Evolutionary conservation across 805 yeast species (phyloP), one percentile per base, ranked within the genome.

Genomic region (Sugiyamaella boreocaroliniensis): DNA sequence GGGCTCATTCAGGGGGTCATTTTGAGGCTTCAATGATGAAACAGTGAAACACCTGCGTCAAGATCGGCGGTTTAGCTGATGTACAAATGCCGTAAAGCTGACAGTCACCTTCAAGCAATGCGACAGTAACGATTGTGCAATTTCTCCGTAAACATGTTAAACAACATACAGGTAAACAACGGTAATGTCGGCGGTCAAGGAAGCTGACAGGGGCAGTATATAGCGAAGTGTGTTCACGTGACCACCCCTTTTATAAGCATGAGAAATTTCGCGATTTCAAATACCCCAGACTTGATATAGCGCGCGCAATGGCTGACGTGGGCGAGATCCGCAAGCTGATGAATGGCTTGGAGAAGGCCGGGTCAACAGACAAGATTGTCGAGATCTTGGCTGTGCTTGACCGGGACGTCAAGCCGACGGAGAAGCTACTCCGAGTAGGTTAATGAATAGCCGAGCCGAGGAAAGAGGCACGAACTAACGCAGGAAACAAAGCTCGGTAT

Each of bases 401-500:
- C 59, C 79, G 76, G 52, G 87, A 86, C 11, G 86, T 89, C 49
- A 74, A 75, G 60, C 97, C 98, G 9, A 83, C 95, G 1, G 98
- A 92, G 65, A 80, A 82, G 65, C 74, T 92, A 37, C 75, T 92
- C 49, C 79, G 97, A 63, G 81, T 71, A 52, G 22, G 73, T 65
- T 1, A 16, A 26, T 45, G n/a, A n/a, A 3, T 19, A 20, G 3
- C 22, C 7, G 11, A 15, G 12, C 15, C 11, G 6, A 16, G 6
- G 16, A 6, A 40, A 16, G 16, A 40, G 18, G 5, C 18, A 3
- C 42, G 42, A 4, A 32, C 11, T 32, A 32, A 32, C 37, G 11
- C 37, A 32, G 37, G 95, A 92, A 64, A 93, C 99, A 8, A 89
- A 89, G 68, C 92, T 93, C n/a, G 99, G 99, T 58, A 92, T 93